phyloP scores from a whole-genome alignment of 768 basidiomycete species.

The Suillus paluster region DNA sequence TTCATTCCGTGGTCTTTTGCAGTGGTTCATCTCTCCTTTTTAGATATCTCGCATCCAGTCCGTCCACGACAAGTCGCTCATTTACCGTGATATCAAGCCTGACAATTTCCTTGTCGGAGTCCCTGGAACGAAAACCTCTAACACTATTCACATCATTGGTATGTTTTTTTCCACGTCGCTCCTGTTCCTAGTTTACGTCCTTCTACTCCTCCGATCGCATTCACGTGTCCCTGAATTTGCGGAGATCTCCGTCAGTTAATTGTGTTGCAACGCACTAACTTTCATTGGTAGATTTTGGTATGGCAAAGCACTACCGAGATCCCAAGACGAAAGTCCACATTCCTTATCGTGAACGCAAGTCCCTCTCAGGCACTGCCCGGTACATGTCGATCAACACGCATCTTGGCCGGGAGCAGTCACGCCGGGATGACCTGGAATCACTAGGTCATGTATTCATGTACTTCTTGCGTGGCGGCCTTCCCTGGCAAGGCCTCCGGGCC shows the following conservation, averaged over 20 bases:
- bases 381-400: slow-evolving; percentile 99
- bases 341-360: slow-evolving; percentile 98
- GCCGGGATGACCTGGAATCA: slow-evolving; percentile 95
- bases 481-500: slow-evolving; percentile 97
- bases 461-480: slow-evolving; percentile 93
- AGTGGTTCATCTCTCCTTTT: slow-evolving; percentile 9
- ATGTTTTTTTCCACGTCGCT: slow-evolving; percentile 33
- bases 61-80: slow-evolving; percentile 97
- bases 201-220: slow-evolving; percentile 11
- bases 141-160: slow-evolving; percentile 88
- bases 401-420: slow-evolving; percentile 91
- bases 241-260: neutral
- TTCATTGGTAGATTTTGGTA: slow-evolving; percentile 81
- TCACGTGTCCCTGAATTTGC: neutral
- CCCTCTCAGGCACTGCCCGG: slow-evolving; percentile 92
- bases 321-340: slow-evolving; percentile 98
- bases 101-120: slow-evolving; percentile 99
- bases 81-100: slow-evolving; percentile 98
- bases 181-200: slow-evolving; percentile 7
- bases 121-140: slow-evolving; percentile 87
- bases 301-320: slow-evolving; percentile 99
- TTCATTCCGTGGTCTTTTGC: slow-evolving; percentile 13
- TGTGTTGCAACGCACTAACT: slow-evolving; percentile 6
- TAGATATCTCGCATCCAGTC: slow-evolving; percentile 96
- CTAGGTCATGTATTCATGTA: slow-evolving; percentile 99